Evolutionary conservation across 2,329 filamentous ascomycete genomes (phyloP).

Genomic region (Biscogniauxia marginata): DNA sequence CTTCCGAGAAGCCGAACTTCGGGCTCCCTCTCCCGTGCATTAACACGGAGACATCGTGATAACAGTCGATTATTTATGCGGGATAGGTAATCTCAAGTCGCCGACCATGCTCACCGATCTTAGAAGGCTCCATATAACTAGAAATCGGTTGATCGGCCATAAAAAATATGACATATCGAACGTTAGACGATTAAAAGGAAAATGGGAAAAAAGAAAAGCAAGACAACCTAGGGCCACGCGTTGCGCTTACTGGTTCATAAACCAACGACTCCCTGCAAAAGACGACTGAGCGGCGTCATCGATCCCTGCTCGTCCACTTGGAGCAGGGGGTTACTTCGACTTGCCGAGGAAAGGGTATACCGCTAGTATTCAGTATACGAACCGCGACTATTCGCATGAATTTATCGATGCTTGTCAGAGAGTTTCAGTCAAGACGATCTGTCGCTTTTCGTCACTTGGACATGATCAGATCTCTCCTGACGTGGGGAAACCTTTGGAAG

Average conservation of each 20-base stretch:
- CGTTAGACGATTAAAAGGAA: conserved; percentile 1
- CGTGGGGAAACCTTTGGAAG: not conserved
- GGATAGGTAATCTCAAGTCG: conserved; percentile 10
- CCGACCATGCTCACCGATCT: conserved; percentile 4
- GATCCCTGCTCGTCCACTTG: not conserved
- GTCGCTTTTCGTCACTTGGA: not conserved
- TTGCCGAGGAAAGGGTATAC: not conserved
- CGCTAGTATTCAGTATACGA: not conserved
- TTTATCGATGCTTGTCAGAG: not conserved
- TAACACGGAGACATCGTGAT: conserved; percentile 11
- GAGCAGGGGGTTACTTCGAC: not conserved
- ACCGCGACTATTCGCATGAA: not conserved
- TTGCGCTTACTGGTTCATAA: not conserved
- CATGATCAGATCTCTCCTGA: not conserved
- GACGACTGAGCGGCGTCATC: not conserved
- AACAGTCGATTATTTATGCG: conserved; percentile 13
- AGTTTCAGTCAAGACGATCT: not conserved
- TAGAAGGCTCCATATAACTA: not conserved
- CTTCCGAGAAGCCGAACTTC: conserved; percentile 15
- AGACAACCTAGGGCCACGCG: not conserved
- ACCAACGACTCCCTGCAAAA: not conserved
- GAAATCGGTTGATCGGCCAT: not conserved
- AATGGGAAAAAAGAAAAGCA: conserved; percentile 2
- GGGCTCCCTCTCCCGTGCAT: conserved; percentile 9
- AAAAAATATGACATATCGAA: conserved; percentile 20